phyloP scores from a whole-genome alignment of 495 filamentous ascomycete genomes.

The Neurospora sp. region DNA sequence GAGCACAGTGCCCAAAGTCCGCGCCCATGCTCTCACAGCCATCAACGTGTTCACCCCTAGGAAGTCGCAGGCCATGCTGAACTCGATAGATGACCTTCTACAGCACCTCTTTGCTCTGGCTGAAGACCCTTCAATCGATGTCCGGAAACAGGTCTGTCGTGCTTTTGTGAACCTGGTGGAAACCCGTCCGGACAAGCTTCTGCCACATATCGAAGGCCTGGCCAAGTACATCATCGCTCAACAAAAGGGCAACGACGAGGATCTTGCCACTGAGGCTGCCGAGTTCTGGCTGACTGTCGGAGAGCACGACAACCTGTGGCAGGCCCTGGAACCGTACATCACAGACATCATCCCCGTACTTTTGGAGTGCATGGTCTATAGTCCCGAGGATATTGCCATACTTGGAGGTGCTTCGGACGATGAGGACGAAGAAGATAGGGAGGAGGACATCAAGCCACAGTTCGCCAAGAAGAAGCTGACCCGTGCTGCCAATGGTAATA shows the following conservation, averaged over 20 bases:
- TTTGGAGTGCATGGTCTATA: constrained; percentile 92
- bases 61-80: constrained; percentile 64
- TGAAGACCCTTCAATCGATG: constrained; percentile 61
- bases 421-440: constrained; percentile 83
- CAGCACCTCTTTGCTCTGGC: constrained; percentile 74
- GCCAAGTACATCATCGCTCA: constrained; percentile 90
- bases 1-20: constrained; percentile 61
- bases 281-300: constrained; percentile 96
- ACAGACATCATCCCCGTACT: constrained; percentile 81
- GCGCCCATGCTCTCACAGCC: constrained; percentile 64
- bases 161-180: constrained; percentile 90
- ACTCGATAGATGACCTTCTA: constrained; percentile 67
- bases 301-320: constrained; percentile 70
- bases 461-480: constrained; percentile 65
- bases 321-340: constrained; percentile 64
- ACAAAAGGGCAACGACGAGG: constrained; percentile 81
- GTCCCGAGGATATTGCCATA: constrained; percentile 80
- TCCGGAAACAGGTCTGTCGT: constrained; percentile 84
- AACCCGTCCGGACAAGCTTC: constrained; percentile 76
- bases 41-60: constrained; percentile 88
- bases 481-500: constrained; percentile 38
- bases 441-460: constrained; percentile 83
- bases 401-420: constrained; percentile 78
- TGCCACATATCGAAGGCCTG: constrained; percentile 78
- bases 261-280: constrained; percentile 86